Evolutionary conservation across 2,329 filamentous ascomycete species (phyloP).

Genomic region (Chaetomiaceae sp.): DNA sequence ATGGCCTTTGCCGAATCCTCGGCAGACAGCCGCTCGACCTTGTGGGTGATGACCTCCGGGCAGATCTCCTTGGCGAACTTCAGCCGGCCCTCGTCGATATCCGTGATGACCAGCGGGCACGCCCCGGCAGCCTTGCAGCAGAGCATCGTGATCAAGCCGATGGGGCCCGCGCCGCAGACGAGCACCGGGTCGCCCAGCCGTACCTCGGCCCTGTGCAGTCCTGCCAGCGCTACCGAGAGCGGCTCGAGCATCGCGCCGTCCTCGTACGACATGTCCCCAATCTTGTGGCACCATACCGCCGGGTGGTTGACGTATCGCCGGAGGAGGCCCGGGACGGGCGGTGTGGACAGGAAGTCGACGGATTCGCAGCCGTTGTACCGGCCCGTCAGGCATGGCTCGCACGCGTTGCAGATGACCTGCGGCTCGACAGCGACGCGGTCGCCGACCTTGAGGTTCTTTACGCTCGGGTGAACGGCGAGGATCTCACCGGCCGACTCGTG

Average conservation of each 20-base stretch:
- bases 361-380: slow-evolving; percentile 92
- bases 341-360: slow-evolving; percentile 84
- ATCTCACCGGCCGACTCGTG: slow-evolving; percentile 88
- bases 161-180: slow-evolving; percentile 89
- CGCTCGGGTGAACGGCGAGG: slow-evolving; percentile 75
- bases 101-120: slow-evolving; percentile 86
- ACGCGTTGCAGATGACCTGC: slow-evolving; percentile 85
- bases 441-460: slow-evolving; percentile 71
- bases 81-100: slow-evolving; percentile 83
- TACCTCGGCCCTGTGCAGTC: slow-evolving; percentile 76
- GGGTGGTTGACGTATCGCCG: slow-evolving; percentile 94
- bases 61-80: slow-evolving; percentile 80
- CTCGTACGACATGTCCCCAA: slow-evolving; percentile 86
- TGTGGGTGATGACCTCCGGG: slow-evolving; percentile 74
- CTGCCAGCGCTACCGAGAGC: slow-evolving; percentile 81
- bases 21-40: slow-evolving; percentile 56
- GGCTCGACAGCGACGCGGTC: slow-evolving; percentile 93
- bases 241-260: slow-evolving; percentile 89
- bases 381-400: slow-evolving; percentile 85
- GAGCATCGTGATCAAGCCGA: slow-evolving; percentile 82
- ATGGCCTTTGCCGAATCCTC: slow-evolving; percentile 69
- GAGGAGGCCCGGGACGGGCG: slow-evolving; percentile 80
- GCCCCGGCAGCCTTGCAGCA: slow-evolving; percentile 84
- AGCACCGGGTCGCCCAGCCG: slow-evolving; percentile 81
- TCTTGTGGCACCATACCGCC: slow-evolving; percentile 93